Evolutionary conservation across 2,329 filamentous ascomycete genomes (phyloP).

Genomic region (Cladosporium halotolerans): DNA sequence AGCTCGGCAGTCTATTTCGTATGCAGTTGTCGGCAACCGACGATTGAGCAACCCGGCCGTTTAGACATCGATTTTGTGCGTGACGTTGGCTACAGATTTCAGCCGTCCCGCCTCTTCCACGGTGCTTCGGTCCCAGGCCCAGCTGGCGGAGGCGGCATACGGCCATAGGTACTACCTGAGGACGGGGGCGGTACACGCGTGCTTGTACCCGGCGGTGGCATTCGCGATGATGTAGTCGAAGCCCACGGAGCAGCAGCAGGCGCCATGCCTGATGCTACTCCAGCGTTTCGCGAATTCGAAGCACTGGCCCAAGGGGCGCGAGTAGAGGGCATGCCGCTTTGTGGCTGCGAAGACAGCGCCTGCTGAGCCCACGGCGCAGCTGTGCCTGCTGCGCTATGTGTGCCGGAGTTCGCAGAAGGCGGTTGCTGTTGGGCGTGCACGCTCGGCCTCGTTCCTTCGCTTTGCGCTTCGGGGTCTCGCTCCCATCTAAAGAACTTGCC

Average conservation of each 20-base stretch:
- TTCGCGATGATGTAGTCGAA: conserved; percentile 5
- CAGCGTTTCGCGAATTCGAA: not conserved
- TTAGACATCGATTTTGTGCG: no score
- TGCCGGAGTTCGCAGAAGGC: conserved; percentile 7
- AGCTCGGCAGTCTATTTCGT: not conserved
- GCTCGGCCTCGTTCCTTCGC: conserved; percentile 14
- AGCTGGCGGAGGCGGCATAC: not conserved
- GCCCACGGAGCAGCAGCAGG: conserved; percentile 21
- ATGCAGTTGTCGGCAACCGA: not conserved
- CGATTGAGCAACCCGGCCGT: not conserved
- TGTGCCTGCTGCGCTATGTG: conserved; percentile 16
- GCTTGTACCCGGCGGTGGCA: conserved; percentile 4
- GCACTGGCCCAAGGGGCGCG: conserved; percentile 24
- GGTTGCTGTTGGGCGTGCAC: conserved; percentile 29
- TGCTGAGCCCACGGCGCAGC: conserved; percentile 24
- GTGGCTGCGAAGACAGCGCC: conserved; percentile 13
- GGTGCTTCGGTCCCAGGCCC: not conserved
- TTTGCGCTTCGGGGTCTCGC: conserved; percentile 37
- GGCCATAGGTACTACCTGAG: not conserved
- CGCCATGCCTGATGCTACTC: conserved; percentile 1
- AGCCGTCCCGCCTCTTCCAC: not conserved
- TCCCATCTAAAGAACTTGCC: conserved; percentile 46
- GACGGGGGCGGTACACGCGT: not conserved
- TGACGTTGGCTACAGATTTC: not conserved
- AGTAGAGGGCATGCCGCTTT: conserved; percentile 25